A percentile compares a stretch with the other conserved stretches of the same genome.
phyloP scores from a whole-genome alignment of 1,139 yeast species.

The Saccharomyces hybrid region DNA sequence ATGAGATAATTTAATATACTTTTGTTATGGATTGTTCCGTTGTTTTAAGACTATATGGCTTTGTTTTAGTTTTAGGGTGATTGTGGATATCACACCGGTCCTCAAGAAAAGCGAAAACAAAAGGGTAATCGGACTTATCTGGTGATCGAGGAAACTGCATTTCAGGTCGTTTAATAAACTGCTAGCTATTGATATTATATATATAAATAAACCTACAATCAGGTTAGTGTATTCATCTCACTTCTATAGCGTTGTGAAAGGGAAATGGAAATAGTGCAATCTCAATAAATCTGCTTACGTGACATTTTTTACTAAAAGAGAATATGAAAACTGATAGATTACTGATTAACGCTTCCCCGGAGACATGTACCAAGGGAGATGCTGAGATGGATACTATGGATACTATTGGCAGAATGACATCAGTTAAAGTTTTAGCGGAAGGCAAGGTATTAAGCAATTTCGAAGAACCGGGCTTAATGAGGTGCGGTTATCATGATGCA shows the following conservation, averaged over 20 bases:
- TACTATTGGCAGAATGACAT: neutral
- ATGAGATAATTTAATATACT: neutral
- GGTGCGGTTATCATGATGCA: slow-evolving; percentile 10
- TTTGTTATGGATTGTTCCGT: neutral
- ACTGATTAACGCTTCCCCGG: neutral
- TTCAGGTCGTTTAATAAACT: neutral
- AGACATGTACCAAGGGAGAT: neutral
- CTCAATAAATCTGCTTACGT: neutral
- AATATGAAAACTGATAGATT: neutral
- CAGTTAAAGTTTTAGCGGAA: neutral
- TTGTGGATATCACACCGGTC: neutral
- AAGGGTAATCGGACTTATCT: neutral
- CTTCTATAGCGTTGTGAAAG: neutral
- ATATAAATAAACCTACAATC: neutral
- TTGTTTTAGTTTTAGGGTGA: neutral
- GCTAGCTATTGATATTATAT: neutral
- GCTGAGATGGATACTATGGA: neutral
- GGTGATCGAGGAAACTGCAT: neutral
- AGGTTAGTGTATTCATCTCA: neutral
- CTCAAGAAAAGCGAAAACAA: neutral
- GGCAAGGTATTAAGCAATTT: neutral
- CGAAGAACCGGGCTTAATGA: slow-evolving; percentile 3
- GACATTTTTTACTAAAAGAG: neutral
- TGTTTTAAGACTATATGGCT: neutral
- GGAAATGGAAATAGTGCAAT: neutral